Base-by-base conservation (phyloP, 495 filamentous ascomycete genomes). In the Trichoderma parareesei region DNA sequence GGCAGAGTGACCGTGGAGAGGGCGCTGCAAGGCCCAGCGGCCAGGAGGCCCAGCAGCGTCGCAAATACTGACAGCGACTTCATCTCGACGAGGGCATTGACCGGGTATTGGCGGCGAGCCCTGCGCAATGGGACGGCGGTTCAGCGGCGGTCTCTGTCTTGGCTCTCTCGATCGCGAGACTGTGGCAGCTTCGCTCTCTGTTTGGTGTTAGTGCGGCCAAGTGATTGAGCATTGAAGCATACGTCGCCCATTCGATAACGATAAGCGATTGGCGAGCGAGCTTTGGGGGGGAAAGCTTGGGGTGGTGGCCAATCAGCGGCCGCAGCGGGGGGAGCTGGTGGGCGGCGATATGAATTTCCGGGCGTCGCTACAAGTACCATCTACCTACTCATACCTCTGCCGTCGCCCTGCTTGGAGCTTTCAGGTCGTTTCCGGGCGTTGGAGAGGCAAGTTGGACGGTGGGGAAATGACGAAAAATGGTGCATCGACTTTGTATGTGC, bases 31-130 rank as follows among this genome's bases (percentile, higher is more conserved):
- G 71, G 68, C 60, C 71, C 78, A 63, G 77, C 66, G 42, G 78
- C 72, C 64, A 80, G 63, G 53, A 82, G 72, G 65, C 81, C 82
- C 55, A 83, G 73, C 67, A 78, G 74, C 67, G 76, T 77, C 64
- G 77, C 72, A 68, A 80, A 75, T 71, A 83, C 72, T 64, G 79
- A 75, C 72, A 79, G 73, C 68, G 78, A 75, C 79, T 79, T 84
- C 82, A 85, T 85, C 55, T 73, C 81, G 78, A 72, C 74, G 64
- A 62, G 64, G 64, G 65, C 74, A 77, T 79, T 67, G 77, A 79
- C 65, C 20, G 64, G 69, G 27, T 27, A 1, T 27, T 27, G 27
- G 27, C 27, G 27, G 41, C 43, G 61, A 35, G 42, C 61, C 61
- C 61, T 44, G 71, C 69, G 63, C 69, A 68, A 65, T 46, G 61